These are phyloP conservation scores for Trichomonas gallinae DNA, from an alignment of 208 protist genomes.

Conservation along the genomic window DNA sequence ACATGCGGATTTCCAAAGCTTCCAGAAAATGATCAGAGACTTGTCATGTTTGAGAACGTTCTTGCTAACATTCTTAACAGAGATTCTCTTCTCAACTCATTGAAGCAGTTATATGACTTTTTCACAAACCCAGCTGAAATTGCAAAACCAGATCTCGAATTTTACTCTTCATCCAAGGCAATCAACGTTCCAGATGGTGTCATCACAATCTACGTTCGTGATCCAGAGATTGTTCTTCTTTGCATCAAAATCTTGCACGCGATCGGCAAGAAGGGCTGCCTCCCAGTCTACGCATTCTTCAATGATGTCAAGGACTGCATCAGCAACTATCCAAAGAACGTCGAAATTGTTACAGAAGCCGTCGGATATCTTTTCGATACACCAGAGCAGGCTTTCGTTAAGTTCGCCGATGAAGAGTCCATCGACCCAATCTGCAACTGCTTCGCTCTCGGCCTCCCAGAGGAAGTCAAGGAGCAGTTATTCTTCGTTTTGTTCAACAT, in stretches of 20 bases:
- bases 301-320: neutral
- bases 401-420: neutral
- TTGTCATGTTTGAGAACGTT: neutral
- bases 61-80: neutral
- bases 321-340: neutral
- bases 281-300: neutral
- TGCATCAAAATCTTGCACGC: neutral
- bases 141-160: neutral
- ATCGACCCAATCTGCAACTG: neutral
- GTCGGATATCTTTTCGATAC: neutral
- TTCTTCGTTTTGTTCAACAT: neutral
- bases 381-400: neutral
- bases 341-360: neutral
- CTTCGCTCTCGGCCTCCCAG: neutral
- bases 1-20: neutral
- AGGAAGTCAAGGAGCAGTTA: neutral
- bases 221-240: neutral
- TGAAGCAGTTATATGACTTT: neutral
- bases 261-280: neutral
- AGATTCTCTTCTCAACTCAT: neutral
- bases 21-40: neutral
- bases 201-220: neutral
- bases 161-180: neutral
- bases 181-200: neutral
- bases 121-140: neutral